Percentiles rank a stretch among this genome's conserved stretches.
These are phyloP conservation scores for Rhizophagus prolifer DNA, from an alignment of 192 early-diverging fungal species.

Conservation along the genomic window DNA sequence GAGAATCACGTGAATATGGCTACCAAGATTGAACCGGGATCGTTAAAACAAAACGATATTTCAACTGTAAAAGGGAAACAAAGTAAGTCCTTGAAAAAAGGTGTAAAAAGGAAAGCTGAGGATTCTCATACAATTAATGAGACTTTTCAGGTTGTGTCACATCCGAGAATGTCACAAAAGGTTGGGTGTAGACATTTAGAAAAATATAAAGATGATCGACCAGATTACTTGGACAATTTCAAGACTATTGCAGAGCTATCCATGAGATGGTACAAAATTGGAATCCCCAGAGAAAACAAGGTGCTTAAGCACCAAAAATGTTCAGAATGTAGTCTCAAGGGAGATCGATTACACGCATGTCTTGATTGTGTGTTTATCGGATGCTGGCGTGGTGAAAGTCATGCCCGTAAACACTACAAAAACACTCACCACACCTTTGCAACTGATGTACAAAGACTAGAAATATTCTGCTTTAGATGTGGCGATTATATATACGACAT, in stretches of 20 bases:
- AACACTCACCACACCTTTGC: neutral
- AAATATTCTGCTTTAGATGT: conserved; percentile 16
- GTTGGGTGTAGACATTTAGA: neutral
- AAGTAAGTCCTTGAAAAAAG: neutral
- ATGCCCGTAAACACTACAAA: conserved; percentile 33
- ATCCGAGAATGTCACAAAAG: neutral
- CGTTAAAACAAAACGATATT: neutral
- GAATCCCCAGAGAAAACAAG: neutral
- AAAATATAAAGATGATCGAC: neutral
- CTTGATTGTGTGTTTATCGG: conserved; percentile 79
- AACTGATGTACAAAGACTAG: conserved; percentile 26
- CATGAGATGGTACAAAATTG: conserved; percentile 7
- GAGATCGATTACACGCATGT: conserved; percentile 71
- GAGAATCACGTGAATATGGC: neutral
- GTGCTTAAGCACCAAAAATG: neutral
- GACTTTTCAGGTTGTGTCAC: neutral
- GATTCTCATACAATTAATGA: neutral
- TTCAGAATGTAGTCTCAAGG: neutral
- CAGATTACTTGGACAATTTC: neutral
- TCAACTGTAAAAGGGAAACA: neutral
- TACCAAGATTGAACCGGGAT: neutral
- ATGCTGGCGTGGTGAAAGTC: conserved; percentile 67
- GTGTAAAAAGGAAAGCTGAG: neutral
- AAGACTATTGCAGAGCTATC: conserved; percentile 14
- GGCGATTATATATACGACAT: conserved; percentile 35